Evolutionary conservation across 108 stramenopile genomes (phyloP).

Genomic region (Stephanodiscus triporus): DNA sequence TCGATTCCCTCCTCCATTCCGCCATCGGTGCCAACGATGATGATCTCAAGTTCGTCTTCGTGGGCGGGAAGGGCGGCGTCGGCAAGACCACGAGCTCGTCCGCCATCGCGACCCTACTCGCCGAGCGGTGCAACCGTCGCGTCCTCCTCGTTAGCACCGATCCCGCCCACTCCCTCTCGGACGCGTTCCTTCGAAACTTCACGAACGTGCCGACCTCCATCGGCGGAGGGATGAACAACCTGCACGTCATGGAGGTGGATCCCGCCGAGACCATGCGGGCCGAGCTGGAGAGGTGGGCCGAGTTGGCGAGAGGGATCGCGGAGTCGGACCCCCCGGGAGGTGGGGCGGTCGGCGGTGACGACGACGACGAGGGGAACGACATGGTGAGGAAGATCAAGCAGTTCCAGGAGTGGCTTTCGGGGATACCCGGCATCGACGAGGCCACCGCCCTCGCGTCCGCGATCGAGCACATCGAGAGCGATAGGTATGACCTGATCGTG

Average conservation of each 20-base stretch:
- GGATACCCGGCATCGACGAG: slow-evolving; percentile 79
- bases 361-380: slow-evolving; percentile 20
- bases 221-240: slow-evolving; percentile 45
- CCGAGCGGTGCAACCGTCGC: slow-evolving; percentile 68
- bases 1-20: slow-evolving; percentile 20
- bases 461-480: slow-evolving; percentile 44
- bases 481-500: slow-evolving; percentile 66
- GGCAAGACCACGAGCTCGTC: slow-evolving; percentile 90
- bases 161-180: slow-evolving; percentile 94
- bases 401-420: slow-evolving; percentile 55
- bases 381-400: slow-evolving; percentile 42
- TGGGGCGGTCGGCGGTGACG: neutral
- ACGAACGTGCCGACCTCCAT: slow-evolving; percentile 34
- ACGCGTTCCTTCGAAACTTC: slow-evolving; percentile 70
- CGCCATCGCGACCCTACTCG: slow-evolving; percentile 84
- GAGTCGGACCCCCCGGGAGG: neutral
- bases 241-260: slow-evolving; percentile 81
- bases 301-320: slow-evolving; percentile 32
- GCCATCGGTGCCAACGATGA: slow-evolving; percentile 16
- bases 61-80: slow-evolving; percentile 89
- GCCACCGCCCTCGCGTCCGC: slow-evolving; percentile 61
- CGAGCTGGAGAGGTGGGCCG: slow-evolving; percentile 42
- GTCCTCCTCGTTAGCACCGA: slow-evolving; percentile 90
- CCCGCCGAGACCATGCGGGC: slow-evolving; percentile 51
- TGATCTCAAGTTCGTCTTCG: slow-evolving; percentile 70